Percentiles rank a stretch among this genome's conserved stretches.
Conservation (phyloP, 768 basidiomycete genomes). For the Suillus lakei region DNA sequence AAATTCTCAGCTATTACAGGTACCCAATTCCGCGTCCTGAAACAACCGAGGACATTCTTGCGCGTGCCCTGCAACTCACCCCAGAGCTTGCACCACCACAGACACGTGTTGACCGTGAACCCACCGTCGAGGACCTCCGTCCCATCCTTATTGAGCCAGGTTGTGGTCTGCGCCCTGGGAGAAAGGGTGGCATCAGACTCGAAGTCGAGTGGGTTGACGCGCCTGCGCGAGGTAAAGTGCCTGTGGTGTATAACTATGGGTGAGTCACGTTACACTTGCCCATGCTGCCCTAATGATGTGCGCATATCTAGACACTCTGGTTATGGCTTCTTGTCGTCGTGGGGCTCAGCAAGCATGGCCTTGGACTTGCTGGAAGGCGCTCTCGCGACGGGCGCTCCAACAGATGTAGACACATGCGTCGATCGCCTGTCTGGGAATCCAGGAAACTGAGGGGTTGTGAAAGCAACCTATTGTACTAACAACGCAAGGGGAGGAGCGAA, state of each 20-base stretch:
- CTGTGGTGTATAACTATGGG: conserved; percentile 71
- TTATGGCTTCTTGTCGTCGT: conserved; percentile 66
- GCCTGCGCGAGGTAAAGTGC: conserved; percentile 38
- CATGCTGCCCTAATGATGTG: background rate
- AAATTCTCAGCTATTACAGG: conserved; percentile 39
- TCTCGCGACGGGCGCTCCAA: conserved; percentile 23
- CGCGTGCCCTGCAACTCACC: conserved; percentile 53
- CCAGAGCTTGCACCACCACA: conserved; percentile 64
- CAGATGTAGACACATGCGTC: background rate
- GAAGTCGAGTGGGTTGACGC: conserved; percentile 49
- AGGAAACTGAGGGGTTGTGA: background rate
- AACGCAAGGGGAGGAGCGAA: background rate
- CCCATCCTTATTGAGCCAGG: conserved; percentile 55
- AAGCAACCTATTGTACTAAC: background rate
- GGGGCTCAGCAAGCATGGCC: conserved; percentile 62
- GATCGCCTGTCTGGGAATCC: background rate
- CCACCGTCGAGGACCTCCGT: conserved; percentile 54
- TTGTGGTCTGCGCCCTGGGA: conserved; percentile 67
- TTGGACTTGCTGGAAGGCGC: conserved; percentile 51
- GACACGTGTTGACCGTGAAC: conserved; percentile 47
- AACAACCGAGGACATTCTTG: conserved; percentile 63
- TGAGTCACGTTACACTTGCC: conserved; percentile 32
- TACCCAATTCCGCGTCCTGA: conserved; percentile 67
- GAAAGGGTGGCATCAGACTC: conserved; percentile 71
- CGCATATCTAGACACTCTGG: conserved; percentile 55